Evolutionary conservation across 164 flowering plant species (phyloP).

Genomic region (Berberis vulgaris): DNA sequence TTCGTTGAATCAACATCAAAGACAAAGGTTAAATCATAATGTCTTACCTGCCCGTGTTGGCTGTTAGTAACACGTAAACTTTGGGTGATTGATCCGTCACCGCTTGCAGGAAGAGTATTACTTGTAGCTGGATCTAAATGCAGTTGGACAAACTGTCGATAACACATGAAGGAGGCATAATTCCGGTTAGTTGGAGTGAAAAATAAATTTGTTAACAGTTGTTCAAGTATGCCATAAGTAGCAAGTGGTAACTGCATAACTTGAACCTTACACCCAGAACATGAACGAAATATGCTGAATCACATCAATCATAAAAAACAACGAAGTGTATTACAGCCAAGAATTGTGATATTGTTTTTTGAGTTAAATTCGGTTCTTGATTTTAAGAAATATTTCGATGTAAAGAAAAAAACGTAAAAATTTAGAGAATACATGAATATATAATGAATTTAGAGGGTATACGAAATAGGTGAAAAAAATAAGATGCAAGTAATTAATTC

Average conservation of each 20-base stretch:
- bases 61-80: slow-evolving; percentile 65
- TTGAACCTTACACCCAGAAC: not conserved
- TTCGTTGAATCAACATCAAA: not conserved
- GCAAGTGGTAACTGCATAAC: not conserved
- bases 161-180: not conserved
- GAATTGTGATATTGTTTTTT: no score
- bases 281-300: not conserved
- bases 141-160: slow-evolving; percentile 81
- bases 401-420: no score
- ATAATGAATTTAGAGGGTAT: no score
- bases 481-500: no score
- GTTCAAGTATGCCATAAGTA: not conserved
- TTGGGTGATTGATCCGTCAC: slow-evolving; percentile 65
- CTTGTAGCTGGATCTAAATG: slow-evolving; percentile 88
- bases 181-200: not conserved
- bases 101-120: slow-evolving; percentile 67
- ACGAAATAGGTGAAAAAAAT: no score
- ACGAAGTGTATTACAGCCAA: not conserved
- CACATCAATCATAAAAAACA: not conserved
- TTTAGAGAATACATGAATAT: no score
- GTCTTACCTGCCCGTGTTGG: slow-evolving; percentile 86
- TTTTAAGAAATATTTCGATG: no score
- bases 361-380: no score
- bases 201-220: not conserved
- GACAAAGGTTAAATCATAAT: not conserved